Conservation (phyloP, 2,329 filamentous ascomycete genomes). For the Paraconiothyrium sp. region DNA sequence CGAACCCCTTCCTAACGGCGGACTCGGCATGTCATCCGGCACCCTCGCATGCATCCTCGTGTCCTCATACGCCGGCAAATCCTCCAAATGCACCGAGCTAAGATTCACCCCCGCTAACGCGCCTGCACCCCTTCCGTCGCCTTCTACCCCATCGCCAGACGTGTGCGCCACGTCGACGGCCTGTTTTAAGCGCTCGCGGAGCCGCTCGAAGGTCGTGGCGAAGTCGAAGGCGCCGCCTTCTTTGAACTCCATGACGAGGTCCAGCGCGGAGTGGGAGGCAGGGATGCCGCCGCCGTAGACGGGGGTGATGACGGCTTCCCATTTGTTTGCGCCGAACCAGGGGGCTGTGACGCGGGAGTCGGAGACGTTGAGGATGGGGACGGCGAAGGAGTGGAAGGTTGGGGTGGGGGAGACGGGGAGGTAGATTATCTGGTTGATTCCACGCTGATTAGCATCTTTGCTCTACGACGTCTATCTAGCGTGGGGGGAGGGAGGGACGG, state of each 20-base stretch:
- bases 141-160: slow-evolving; percentile 54
- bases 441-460: no score
- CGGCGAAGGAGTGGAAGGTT: slow-evolving; percentile 85
- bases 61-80: slow-evolving; percentile 86
- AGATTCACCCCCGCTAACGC: slow-evolving; percentile 63
- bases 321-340: slow-evolving; percentile 92
- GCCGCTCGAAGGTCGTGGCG: slow-evolving; percentile 79
- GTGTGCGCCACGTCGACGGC: slow-evolving; percentile 76
- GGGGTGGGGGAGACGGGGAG: slow-evolving; percentile 75
- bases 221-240: slow-evolving; percentile 97
- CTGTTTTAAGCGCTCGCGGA: slow-evolving; percentile 85
- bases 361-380: slow-evolving; percentile 85
- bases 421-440: slow-evolving; percentile 78
- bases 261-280: slow-evolving; percentile 74
- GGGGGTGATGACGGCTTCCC: slow-evolving; percentile 81
- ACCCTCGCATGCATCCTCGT: slow-evolving; percentile 52
- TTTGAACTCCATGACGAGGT: slow-evolving; percentile 88
- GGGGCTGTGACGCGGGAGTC: slow-evolving; percentile 88
- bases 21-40: slow-evolving; percentile 43
- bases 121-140: slow-evolving; percentile 48
- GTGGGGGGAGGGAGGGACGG: neutral
- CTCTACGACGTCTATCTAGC: no score
- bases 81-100: slow-evolving; percentile 78
- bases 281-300: slow-evolving; percentile 86
- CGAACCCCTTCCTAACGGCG: slow-evolving; percentile 26